These are phyloP conservation scores for Microbotryum intermedium DNA, from an alignment of 1,284 basidiomycete species.

Conservation along the genomic window DNA sequence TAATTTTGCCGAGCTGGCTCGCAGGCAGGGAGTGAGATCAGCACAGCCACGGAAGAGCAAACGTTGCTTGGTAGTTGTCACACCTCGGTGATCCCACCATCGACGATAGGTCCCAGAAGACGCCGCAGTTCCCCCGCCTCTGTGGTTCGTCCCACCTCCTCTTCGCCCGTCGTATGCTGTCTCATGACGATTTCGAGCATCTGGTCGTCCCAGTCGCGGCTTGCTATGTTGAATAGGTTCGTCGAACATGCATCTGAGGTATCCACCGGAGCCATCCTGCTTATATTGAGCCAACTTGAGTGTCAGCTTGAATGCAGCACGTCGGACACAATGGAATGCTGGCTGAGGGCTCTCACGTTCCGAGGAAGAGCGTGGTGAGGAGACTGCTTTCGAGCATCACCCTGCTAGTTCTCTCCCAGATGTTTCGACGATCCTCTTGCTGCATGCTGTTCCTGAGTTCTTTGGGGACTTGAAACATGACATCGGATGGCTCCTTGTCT, in stretches of 20 bases:
- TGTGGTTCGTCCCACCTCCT: background rate
- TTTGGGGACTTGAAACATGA: slow-evolving; percentile 9
- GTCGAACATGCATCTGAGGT: slow-evolving; percentile 68
- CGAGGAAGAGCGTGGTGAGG: slow-evolving; percentile 58
- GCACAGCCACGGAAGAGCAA: too few relatives aligned
- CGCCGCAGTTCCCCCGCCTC: too few relatives aligned
- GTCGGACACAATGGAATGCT: too few relatives aligned
- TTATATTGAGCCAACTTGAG: background rate
- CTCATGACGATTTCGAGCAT: slow-evolving; percentile 43
- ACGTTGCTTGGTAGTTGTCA: background rate
- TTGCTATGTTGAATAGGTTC: slow-evolving; percentile 58
- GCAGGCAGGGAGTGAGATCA: background rate
- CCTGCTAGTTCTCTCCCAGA: slow-evolving; percentile 62
- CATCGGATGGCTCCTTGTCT: background rate
- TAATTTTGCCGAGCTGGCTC: slow-evolving; percentile 51
- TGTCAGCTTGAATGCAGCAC: background rate
- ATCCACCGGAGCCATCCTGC: slow-evolving; percentile 49
- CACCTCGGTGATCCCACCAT: too few relatives aligned
- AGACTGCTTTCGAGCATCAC: slow-evolving; percentile 60
- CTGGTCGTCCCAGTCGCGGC: slow-evolving; percentile 57
- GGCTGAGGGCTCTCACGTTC: slow-evolving; percentile 46
- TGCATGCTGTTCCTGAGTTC: background rate
- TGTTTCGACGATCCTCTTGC: slow-evolving; percentile 58
- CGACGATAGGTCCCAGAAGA: too few relatives aligned
- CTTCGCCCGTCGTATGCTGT: background rate